phyloP scores from a whole-genome alignment of 352 stramenopile genomes.

The Globisporangium alternatum region DNA sequence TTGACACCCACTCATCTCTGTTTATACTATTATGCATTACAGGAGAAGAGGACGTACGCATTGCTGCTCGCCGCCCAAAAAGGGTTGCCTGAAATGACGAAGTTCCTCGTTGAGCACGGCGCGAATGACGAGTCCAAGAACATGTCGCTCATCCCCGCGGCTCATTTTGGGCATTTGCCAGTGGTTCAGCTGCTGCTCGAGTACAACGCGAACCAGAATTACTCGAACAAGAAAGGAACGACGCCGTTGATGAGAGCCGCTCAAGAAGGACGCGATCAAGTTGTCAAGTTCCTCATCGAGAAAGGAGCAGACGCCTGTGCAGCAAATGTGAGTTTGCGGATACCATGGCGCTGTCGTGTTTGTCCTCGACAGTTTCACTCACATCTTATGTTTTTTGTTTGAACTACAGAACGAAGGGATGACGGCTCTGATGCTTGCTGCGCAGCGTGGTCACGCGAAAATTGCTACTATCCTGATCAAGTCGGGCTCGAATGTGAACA shows the following conservation, averaged over 20 bases:
- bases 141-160: constrained; percentile 80
- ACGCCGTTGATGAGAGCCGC: constrained; percentile 84
- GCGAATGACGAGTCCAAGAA: constrained; percentile 84
- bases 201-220: constrained; percentile 71
- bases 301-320: constrained; percentile 67
- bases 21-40: constrained; percentile 15
- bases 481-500: constrained; percentile 84
- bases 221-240: constrained; percentile 86
- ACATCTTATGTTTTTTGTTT: not conserved
- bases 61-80: constrained; percentile 83
- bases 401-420: constrained; percentile 73
- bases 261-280: constrained; percentile 76
- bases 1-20: not conserved
- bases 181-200: constrained; percentile 75
- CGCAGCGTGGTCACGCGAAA: constrained; percentile 74
- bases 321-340: constrained; percentile 43
- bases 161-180: constrained; percentile 78
- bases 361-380: not conserved
- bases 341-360: not conserved
- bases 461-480: constrained; percentile 83
- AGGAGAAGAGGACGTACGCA: constrained; percentile 81
- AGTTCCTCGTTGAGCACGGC: constrained; percentile 60
- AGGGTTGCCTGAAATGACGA: constrained; percentile 64
- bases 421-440: constrained; percentile 84
- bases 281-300: constrained; percentile 76